A percentile compares a stretch with the other conserved stretches of the same genome.
These are phyloP conservation scores for Leccinum olivaceopallidum DNA, from an alignment of 768 basidiomycete species.

Conservation along the genomic window DNA sequence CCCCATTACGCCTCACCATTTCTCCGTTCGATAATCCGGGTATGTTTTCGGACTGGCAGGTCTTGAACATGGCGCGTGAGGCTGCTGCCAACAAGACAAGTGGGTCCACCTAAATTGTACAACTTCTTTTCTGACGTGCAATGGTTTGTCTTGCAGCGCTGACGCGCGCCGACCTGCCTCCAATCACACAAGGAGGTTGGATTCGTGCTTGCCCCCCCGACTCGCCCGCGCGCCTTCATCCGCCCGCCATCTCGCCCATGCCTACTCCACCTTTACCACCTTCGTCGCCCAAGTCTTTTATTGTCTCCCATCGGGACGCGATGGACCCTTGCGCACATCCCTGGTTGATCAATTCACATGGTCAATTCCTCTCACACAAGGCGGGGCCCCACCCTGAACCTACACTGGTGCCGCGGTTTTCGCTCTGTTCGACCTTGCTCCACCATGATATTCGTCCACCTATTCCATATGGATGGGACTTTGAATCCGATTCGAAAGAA, in stretches of 20 bases:
- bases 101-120: conserved; percentile 14
- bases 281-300: conserved; percentile 29
- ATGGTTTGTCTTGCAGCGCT: conserved; percentile 25
- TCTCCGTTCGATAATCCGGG: conserved; percentile 32
- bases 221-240: conserved; percentile 29
- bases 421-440: conserved; percentile 47
- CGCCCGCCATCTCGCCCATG: conserved; percentile 29
- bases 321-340: conserved; percentile 43
- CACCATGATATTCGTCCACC: conserved; percentile 59
- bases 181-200: conserved; percentile 29
- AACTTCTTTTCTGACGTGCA: not conserved
- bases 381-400: conserved; percentile 45
- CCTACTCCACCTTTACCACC: not conserved
- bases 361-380: conserved; percentile 50
- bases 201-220: conserved; percentile 20
- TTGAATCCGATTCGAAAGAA: conserved; percentile 31
- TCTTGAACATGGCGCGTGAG: conserved; percentile 22
- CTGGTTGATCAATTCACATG: conserved; percentile 41
- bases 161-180: conserved; percentile 34
- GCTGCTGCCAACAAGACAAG: conserved; percentile 32
- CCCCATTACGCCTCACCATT: conserved; percentile 32
- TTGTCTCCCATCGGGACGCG: conserved; percentile 35
- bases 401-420: conserved; percentile 51
- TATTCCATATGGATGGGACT: conserved; percentile 47
- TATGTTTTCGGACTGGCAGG: conserved; percentile 28